Conservation (phyloP, 805 yeast genomes). For the Ogataea haglerorum region DNA sequence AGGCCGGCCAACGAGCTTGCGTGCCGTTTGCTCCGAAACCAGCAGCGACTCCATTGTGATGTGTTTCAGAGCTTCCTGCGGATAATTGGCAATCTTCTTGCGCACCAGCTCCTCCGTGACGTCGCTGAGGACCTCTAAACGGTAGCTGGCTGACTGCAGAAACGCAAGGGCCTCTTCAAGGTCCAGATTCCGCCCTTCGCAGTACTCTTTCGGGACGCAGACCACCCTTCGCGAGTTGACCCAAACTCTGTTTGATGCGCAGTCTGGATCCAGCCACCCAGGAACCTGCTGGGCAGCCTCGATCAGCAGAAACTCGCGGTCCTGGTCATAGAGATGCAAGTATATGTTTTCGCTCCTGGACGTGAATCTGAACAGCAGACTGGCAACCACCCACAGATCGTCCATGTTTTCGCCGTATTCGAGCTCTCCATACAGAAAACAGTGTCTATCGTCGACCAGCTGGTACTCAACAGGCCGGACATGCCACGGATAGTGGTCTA, state of each 20-base stretch:
- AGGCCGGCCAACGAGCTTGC: slow-evolving; percentile 10
- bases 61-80: slow-evolving; percentile 29
- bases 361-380: slow-evolving; percentile 37
- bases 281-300: slow-evolving; percentile 48
- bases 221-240: slow-evolving; percentile 39
- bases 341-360: slow-evolving; percentile 34
- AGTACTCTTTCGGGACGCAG: slow-evolving; percentile 39
- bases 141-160: slow-evolving; percentile 37
- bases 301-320: slow-evolving; percentile 53
- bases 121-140: slow-evolving; percentile 19
- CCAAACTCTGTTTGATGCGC: slow-evolving; percentile 53
- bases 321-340: slow-evolving; percentile 48
- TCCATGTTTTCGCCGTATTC: slow-evolving; percentile 40
- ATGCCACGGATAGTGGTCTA: slow-evolving; percentile 42
- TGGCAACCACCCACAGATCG: slow-evolving; percentile 45
- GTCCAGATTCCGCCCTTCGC: slow-evolving; percentile 33
- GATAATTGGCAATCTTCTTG: slow-evolving; percentile 25
- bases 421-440: slow-evolving; percentile 39
- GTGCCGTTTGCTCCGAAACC: slow-evolving; percentile 16
- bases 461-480: slow-evolving; percentile 26
- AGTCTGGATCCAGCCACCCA: slow-evolving; percentile 43
- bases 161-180: slow-evolving; percentile 40
- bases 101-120: slow-evolving; percentile 24
- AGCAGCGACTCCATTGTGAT: slow-evolving; percentile 20
- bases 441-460: slow-evolving; percentile 12